Base-by-base conservation (phyloP, 441 rosid species). In the Euphorbia schlechtendalii region DNA sequence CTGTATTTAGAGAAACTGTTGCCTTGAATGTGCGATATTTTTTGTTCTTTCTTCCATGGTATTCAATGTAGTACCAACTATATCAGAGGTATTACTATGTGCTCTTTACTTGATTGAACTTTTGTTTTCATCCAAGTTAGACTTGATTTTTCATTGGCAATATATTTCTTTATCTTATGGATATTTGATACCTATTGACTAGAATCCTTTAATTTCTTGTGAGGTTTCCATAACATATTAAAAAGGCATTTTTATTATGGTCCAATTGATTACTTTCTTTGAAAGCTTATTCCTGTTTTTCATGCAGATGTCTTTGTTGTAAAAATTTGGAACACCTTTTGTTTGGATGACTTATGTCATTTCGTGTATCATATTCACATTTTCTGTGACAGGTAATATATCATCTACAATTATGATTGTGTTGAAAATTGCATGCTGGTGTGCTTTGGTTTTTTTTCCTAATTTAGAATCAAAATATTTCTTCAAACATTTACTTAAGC, bases 21-120 rank as follows among this genome's bases (percentile, higher is more conserved):
- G n/a, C n/a, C 95, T 97, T 65, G 87, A 97, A 80, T 84, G 92
- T 4, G 99, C 89, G 12, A 86, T 93, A 28, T 88, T 87, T 77
- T 86, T 90, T 49, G 84, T 93, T 34, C 89, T 93, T 65, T 88
- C 97, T 0, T 75, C 99, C 56, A 82, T 86, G 93, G 87, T 93
- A 63, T 88, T 90, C 90, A 93, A 88, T 75, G 82, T 87, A 63
- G 91, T 84, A 34, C 97, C 99, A 24, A 90, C 96, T 13, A 65
- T 90, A 66, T 69, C 90, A 68, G 96, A 93, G 98, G 96, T 94
- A 84, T 65, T 74, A 18, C 53, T 69, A 1, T 46, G 18, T 58
- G 36, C 13, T 49, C 48, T 70, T 66, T 9, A 53, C 64, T 73
- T 59, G 49, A 52, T 63, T 79, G 61, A 53, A 62, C 27, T 25